Base-by-base conservation (phyloP, 257 asterid species). In the Nemophila menziesii region DNA sequence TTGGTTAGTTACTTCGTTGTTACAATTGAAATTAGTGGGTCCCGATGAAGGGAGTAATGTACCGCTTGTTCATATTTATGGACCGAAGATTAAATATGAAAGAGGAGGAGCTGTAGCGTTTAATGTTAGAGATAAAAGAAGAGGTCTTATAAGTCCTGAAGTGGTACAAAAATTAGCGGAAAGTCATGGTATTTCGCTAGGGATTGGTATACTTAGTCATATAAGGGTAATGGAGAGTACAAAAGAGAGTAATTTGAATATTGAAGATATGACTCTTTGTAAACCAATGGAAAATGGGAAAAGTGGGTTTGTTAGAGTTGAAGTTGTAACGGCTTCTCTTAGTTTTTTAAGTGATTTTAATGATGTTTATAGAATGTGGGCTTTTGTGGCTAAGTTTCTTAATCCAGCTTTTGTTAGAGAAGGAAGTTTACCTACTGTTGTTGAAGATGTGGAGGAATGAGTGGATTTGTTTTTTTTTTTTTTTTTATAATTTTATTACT, bases 351-450 rank as follows among this genome's bases (percentile, higher is more conserved):
- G 85, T 6, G 77, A 90, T 64, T 90, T 90, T 40, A 92, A 77
- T n/a, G 99, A 90, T 52, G 99, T 85, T 16, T 90, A 79, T 21
- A 86, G 82, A 60, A 58, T 90, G 74, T 90, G 96, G 99, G 93
- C 86, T 10, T 90, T 90, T 38, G 89, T 86, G 57, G 94, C 94
- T 1, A 85, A 71, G 42, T 90, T 90, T 75, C 89, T 90, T 20
- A 84, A 86, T 38, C 96, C 96, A 0, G 60, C 64, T 4, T 85
- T 90, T 45, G 82, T 74, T 59, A 82, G 75, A 64, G 93, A 79
- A 61, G 89, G 92, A 11, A 73, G 54, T 23, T 82, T 85, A 47
- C 78, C 87, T 2, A 51, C 96, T 0, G 93, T 81, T 27, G 70
- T 60, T 12, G 94, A 90, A 71, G 94, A 81, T 22, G 70, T 53